A percentile compares a stretch with the other conserved stretches of the same genome.
phyloP scores from a whole-genome alignment of 2,329 filamentous ascomycete species.

The Aureobasidium lini region DNA sequence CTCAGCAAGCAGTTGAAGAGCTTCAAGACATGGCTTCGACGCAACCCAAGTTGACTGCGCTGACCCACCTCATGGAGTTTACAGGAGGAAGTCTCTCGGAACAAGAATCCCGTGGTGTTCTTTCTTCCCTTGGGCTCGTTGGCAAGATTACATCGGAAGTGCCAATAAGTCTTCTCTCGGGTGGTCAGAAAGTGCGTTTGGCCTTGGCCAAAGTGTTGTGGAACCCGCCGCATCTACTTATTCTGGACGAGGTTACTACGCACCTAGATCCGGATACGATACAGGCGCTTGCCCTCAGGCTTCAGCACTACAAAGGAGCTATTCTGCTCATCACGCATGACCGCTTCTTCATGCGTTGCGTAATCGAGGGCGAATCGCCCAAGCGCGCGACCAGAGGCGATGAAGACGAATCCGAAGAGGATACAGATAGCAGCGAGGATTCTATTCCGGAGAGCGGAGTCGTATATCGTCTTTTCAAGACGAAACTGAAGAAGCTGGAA shows the following conservation, averaged over 20 bases:
- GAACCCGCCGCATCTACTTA: slow-evolving; percentile 60
- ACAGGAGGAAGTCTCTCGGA: slow-evolving; percentile 46
- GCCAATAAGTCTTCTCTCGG: slow-evolving; percentile 64
- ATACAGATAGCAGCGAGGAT: background rate
- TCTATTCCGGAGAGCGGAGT: background rate
- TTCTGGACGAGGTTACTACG: slow-evolving; percentile 76
- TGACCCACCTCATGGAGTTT: slow-evolving; percentile 49
- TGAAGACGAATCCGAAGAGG: background rate
- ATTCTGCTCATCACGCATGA: slow-evolving; percentile 75
- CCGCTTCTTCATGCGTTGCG: slow-evolving; percentile 69
- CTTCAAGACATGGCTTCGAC: slow-evolving; percentile 51
- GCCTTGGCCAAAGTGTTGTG: slow-evolving; percentile 64
- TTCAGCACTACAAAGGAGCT: slow-evolving; percentile 64
- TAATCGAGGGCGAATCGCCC: slow-evolving; percentile 52
- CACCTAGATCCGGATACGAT: slow-evolving; percentile 81
- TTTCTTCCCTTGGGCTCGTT: slow-evolving; percentile 62
- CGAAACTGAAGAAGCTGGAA: background rate
- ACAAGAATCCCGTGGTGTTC: slow-evolving; percentile 57
- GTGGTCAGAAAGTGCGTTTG: slow-evolving; percentile 63
- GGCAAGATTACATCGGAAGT: slow-evolving; percentile 67
- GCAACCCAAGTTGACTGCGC: slow-evolving; percentile 52
- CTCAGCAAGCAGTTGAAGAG: slow-evolving; percentile 68
- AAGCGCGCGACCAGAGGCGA: background rate
- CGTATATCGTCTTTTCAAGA: background rate
- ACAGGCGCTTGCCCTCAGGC: slow-evolving; percentile 57